phyloP scores from a whole-genome alignment of 2,329 filamentous ascomycete genomes.

The Neonectria sp. region DNA sequence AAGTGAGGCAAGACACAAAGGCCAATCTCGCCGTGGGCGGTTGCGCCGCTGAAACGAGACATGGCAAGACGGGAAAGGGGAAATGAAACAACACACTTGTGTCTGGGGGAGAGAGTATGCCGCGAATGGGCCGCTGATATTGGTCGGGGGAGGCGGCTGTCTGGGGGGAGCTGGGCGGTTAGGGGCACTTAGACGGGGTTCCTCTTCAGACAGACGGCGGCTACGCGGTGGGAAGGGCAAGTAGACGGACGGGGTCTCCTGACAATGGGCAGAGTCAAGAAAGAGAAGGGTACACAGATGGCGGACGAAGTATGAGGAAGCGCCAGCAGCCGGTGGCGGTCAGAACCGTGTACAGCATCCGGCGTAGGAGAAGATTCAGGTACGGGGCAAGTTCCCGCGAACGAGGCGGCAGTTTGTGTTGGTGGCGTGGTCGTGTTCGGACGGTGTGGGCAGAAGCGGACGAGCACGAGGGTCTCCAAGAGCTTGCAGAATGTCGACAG shows the following conservation, averaged over 20 bases:
- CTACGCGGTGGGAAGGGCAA: slow-evolving; percentile 28
- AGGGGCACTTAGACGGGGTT: slow-evolving; percentile 21
- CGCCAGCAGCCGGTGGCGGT: slow-evolving; percentile 35
- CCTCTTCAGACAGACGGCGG: slow-evolving; percentile 36
- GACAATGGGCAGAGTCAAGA: slow-evolving; percentile 24
- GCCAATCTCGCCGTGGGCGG: slow-evolving; percentile 50
- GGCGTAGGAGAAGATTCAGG: too few species aligned
- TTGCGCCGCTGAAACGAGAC: slow-evolving; percentile 50
- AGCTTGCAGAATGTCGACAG: slow-evolving; percentile 35
- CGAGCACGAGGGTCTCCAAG: slow-evolving; percentile 15
- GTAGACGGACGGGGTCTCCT: slow-evolving; percentile 3
- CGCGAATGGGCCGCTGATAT: slow-evolving; percentile 63
- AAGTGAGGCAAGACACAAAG: slow-evolving; percentile 39
- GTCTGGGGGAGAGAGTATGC: slow-evolving; percentile 62
- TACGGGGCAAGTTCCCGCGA: too few species aligned
- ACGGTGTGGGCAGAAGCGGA: slow-evolving; percentile 8
- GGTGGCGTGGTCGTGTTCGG: slow-evolving; percentile 12
- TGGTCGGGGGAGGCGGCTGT: slow-evolving; percentile 66
- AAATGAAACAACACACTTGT: slow-evolving; percentile 69
- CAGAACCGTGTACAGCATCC: background rate
- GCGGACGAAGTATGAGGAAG: slow-evolving; percentile 43
- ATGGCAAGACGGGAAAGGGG: slow-evolving; percentile 44
- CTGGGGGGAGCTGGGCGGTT: slow-evolving; percentile 51
- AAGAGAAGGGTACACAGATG: slow-evolving; percentile 26
- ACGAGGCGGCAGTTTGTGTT: background rate